phyloP scores from a whole-genome alignment of 1,284 basidiomycete species.

The Cerrena zonata region DNA sequence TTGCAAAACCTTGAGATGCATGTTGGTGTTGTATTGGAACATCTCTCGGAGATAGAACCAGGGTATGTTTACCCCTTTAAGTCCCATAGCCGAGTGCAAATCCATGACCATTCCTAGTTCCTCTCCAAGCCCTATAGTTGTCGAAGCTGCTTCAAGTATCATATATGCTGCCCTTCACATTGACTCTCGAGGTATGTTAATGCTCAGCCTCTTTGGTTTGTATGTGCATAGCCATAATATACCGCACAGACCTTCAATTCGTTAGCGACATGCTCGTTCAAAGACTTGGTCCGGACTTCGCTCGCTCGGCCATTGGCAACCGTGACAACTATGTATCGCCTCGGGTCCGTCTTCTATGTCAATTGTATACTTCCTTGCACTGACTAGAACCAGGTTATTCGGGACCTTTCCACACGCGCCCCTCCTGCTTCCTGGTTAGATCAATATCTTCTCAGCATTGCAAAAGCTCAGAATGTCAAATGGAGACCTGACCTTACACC shows the following conservation, averaged over 20 bases:
- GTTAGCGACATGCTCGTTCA: conserved; percentile 52
- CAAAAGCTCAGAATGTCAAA: conserved; percentile 45
- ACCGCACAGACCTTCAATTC: conserved; percentile 47
- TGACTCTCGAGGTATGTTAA: conserved; percentile 52
- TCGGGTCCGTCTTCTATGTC: conserved; percentile 30
- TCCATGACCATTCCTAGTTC: conserved; percentile 22
- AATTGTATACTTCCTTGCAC: not conserved
- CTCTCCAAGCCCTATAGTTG: conserved; percentile 41
- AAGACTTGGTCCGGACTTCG: conserved; percentile 52
- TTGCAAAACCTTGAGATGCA: conserved; percentile 63
- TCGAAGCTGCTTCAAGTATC: conserved; percentile 63
- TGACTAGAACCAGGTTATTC: conserved; percentile 38
- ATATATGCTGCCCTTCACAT: conserved; percentile 55
- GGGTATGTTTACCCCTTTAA: conserved; percentile 29
- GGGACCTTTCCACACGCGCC: conserved; percentile 43
- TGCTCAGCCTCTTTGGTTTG: not conserved
- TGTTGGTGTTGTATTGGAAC: conserved; percentile 54
- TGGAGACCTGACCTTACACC: conserved; percentile 60
- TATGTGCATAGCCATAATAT: too few relatives aligned
- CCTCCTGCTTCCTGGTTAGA: conserved; percentile 55
- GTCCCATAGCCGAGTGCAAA: not conserved
- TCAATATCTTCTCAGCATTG: conserved; percentile 48
- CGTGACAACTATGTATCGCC: conserved; percentile 50
- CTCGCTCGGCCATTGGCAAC: conserved; percentile 46
- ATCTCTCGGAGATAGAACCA: conserved; percentile 50